phyloP scores from a whole-genome alignment of 352 stramenopile genomes.

The Phytophthora hibernalis region DNA sequence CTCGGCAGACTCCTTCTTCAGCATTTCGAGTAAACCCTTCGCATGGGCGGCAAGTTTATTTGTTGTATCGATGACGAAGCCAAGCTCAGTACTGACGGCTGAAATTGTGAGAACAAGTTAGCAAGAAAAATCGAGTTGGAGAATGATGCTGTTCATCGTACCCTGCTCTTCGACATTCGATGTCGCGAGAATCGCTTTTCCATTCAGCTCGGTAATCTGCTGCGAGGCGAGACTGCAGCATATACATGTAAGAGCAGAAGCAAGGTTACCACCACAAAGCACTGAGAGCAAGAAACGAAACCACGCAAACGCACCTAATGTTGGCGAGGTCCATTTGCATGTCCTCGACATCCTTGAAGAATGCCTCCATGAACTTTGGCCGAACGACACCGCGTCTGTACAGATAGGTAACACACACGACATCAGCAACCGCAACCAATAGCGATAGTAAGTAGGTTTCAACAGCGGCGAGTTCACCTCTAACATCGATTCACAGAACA shows the following conservation, averaged over 20 bases:
- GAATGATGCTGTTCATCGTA: slow-evolving; percentile 5
- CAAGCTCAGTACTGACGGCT: slow-evolving; percentile 92
- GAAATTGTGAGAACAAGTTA: neutral
- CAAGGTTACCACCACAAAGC: slow-evolving; percentile 1
- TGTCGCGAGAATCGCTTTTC: slow-evolving; percentile 94
- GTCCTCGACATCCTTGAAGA: slow-evolving; percentile 96
- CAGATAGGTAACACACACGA: neutral
- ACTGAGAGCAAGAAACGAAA: neutral
- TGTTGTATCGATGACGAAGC: slow-evolving; percentile 90
- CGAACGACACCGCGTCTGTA: slow-evolving; percentile 58
- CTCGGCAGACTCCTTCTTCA: slow-evolving; percentile 96
- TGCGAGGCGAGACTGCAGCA: slow-evolving; percentile 81
- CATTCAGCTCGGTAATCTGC: slow-evolving; percentile 94
- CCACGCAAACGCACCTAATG: slow-evolving; percentile 65
- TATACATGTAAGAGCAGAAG: neutral
- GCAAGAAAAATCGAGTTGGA: neutral
- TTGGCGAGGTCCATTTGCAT: slow-evolving; percentile 94
- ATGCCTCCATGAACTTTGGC: slow-evolving; percentile 94
- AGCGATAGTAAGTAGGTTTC: neutral
- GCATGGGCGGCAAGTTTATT: slow-evolving; percentile 93
- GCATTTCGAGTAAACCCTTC: slow-evolving; percentile 85
- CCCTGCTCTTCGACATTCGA: slow-evolving; percentile 92
- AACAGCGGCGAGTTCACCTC: neutral
- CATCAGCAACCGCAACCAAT: neutral
- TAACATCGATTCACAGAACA: slow-evolving; percentile 1